Conservation (phyloP, 768 basidiomycete genomes). For the Ephemerocybe angulata region DNA sequence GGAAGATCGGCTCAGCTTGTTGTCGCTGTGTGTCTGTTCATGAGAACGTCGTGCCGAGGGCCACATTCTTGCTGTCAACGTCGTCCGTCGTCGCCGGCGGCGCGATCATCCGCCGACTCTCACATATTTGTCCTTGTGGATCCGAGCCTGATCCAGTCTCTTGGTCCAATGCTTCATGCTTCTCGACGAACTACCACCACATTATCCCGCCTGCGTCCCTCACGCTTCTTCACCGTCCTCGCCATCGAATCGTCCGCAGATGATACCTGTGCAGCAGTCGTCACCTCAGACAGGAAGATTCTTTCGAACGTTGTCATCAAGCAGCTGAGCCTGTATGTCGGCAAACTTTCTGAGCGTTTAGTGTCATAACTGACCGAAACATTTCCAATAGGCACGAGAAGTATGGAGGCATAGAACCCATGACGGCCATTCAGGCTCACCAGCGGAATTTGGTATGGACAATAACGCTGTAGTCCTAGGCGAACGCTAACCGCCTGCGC, state of each 20-base stretch:
- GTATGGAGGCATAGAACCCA: constrained; percentile 75
- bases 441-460: constrained; percentile 66
- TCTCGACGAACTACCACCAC: not conserved
- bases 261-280: constrained; percentile 88
- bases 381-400: constrained; percentile 44
- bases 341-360: not conserved
- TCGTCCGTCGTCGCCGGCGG: not conserved
- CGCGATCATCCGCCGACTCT: not conserved
- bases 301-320: constrained; percentile 85
- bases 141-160: not conserved
- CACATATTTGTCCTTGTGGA: constrained; percentile 1
- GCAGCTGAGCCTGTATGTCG: constrained; percentile 61
- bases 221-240: constrained; percentile 37
- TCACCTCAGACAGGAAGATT: constrained; percentile 64
- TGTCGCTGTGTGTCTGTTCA: constrained; percentile 31
- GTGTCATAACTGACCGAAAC: not conserved
- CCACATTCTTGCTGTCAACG: constrained; percentile 20
- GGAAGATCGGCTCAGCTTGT: constrained; percentile 29
- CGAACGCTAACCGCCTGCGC: not conserved
- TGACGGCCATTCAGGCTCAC: constrained; percentile 74
- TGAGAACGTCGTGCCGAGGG: constrained; percentile 36
- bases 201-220: not conserved
- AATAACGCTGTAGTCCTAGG: not conserved
- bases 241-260: constrained; percentile 89
- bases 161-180: constrained; percentile 5